These are phyloP conservation scores for Cryptococcus jaspeensis DNA, from an alignment of 1,284 basidiomycete species.

Conservation along the genomic window DNA sequence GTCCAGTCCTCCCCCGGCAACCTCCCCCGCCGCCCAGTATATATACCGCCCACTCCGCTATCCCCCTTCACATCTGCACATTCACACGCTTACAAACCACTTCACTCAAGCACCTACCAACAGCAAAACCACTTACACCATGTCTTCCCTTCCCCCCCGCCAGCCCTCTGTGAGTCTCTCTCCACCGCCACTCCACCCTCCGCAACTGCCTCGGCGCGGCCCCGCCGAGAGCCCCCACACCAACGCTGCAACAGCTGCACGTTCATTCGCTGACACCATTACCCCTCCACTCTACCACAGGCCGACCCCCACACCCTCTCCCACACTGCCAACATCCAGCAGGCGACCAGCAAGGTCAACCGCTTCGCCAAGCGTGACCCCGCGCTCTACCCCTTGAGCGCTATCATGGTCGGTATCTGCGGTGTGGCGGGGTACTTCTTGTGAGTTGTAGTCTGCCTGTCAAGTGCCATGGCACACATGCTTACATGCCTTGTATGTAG, in stretches of 20 bases:
- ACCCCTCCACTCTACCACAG: conserved; percentile 14
- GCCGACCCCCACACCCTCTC: conserved; percentile 43
- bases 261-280: background rate
- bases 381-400: conserved; percentile 47
- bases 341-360: conserved; percentile 48
- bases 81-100: background rate
- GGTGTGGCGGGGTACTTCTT: conserved; percentile 50
- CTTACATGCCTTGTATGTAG: conserved; percentile 16
- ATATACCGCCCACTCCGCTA: background rate
- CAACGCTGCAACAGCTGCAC: background rate
- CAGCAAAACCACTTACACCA: conserved; percentile 7
- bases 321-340: conserved; percentile 33
- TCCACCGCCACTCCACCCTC: conserved; percentile 5
- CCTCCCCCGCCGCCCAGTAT: background rate
- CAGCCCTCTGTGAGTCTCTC: conserved; percentile 14
- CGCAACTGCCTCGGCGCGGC: too few relatives aligned
- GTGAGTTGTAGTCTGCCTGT: conserved; percentile 20
- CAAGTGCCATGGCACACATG: background rate
- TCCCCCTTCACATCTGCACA: background rate
- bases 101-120: background rate
- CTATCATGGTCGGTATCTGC: conserved; percentile 45
- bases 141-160: conserved; percentile 26
- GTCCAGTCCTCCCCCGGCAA: background rate
- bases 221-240: background rate
- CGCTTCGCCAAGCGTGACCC: conserved; percentile 51